Evolutionary conservation across 1,284 basidiomycete genomes (phyloP).

Genomic region (Apiotrichum montevideense): DNA sequence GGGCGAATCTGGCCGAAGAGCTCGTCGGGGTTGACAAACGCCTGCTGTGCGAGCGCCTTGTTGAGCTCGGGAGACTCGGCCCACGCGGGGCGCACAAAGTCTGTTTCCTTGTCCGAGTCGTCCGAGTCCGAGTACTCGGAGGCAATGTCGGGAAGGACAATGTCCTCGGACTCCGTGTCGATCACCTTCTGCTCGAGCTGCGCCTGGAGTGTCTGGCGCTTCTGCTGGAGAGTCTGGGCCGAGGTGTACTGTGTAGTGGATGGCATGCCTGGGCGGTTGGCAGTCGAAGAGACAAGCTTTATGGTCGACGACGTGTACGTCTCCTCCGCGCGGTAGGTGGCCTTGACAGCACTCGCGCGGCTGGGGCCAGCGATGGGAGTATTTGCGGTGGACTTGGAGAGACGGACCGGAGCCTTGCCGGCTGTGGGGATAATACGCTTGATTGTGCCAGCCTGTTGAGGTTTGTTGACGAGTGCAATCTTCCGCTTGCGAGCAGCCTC

Average conservation of each 20-base stretch:
- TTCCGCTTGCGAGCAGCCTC: constrained; percentile 47
- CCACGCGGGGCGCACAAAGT: constrained; percentile 63
- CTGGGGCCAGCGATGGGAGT: background rate
- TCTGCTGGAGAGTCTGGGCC: constrained; percentile 30
- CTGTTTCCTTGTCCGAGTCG: constrained; percentile 65
- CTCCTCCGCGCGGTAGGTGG: constrained; percentile 20
- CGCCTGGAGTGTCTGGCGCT: constrained; percentile 39
- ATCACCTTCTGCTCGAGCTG: constrained; percentile 50
- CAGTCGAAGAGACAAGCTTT: constrained; percentile 19
- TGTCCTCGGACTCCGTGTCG: constrained; percentile 53
- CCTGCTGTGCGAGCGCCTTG: constrained; percentile 69
- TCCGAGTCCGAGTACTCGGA: constrained; percentile 95
- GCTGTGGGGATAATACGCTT: constrained; percentile 16
- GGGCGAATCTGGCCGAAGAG: constrained; percentile 82
- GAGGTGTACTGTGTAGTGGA: constrained; percentile 23
- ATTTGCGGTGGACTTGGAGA: constrained; percentile 2
- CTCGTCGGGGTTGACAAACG: constrained; percentile 80
- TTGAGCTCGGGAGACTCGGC: constrained; percentile 81
- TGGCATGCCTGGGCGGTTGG: constrained; percentile 2
- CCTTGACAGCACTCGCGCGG: background rate
- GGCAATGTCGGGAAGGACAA: constrained; percentile 78
- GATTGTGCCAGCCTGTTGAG: constrained; percentile 2
- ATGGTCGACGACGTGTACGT: constrained; percentile 17
- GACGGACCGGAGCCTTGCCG: constrained; percentile 23
- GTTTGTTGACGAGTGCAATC: constrained; percentile 30